Conservation (phyloP, 2,329 filamentous ascomycete species). For the Neopestalotiopsis sp. region DNA sequence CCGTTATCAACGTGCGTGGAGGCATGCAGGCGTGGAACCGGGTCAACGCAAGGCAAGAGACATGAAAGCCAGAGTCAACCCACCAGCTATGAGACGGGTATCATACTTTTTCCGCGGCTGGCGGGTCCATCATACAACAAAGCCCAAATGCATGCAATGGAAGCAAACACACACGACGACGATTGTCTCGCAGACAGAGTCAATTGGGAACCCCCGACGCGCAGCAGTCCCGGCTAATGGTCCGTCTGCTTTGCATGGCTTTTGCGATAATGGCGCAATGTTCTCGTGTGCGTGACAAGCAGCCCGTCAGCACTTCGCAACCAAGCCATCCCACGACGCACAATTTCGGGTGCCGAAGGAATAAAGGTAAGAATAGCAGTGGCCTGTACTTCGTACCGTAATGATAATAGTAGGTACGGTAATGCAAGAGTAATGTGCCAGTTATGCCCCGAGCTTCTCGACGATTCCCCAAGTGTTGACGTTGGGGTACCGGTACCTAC, state of each 20-base stretch:
- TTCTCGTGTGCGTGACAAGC: background rate
- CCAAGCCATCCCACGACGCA: background rate
- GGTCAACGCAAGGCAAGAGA: background rate
- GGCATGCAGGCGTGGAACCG: background rate
- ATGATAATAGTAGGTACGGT: background rate
- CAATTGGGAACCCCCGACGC: background rate
- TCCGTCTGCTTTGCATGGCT: background rate
- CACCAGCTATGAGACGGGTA: no score
- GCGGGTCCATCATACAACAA: no score
- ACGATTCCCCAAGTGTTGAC: conserved; percentile 27
- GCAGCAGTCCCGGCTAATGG: background rate
- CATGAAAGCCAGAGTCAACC: background rate
- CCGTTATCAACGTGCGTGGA: background rate
- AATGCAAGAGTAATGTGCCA: background rate
- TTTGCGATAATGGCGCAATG: background rate
- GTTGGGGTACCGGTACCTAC: conserved; percentile 39
- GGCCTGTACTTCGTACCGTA: background rate
- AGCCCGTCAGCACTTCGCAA: background rate
- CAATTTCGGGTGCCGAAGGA: background rate
- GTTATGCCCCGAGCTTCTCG: background rate
- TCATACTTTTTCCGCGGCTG: no score
- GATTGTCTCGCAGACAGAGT: background rate
- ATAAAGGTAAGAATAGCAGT: background rate
- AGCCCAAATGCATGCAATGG: no score
- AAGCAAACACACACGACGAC: no score